Conservation (phyloP, 495 filamentous ascomycete genomes). For the Penicillium lividum region DNA sequence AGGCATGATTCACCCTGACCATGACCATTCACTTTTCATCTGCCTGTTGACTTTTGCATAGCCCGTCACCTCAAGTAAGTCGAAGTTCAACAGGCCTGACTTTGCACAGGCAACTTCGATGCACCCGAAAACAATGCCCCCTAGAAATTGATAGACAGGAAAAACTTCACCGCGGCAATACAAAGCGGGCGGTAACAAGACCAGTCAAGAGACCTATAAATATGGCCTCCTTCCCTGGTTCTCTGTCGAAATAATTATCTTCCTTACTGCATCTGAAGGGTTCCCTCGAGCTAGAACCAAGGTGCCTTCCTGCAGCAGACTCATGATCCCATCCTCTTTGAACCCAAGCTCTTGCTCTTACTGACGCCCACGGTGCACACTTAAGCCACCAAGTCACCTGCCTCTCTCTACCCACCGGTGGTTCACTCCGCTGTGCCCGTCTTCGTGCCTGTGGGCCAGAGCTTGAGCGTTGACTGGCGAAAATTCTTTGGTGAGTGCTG, state of each 20-base stretch:
- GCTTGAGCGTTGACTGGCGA: no score
- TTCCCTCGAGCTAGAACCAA: not conserved
- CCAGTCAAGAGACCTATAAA: not conserved
- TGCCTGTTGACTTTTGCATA: no score
- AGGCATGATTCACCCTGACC: no score
- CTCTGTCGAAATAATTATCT: slow-evolving; percentile 1
- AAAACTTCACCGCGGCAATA: not conserved
- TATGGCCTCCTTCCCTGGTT: slow-evolving; percentile 2
- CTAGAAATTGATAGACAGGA: not conserved
- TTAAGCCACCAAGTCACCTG: no score
- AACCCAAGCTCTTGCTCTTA: no score
- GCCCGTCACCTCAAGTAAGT: not conserved
- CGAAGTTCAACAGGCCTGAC: not conserved
- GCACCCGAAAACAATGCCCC: not conserved
- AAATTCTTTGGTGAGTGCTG: no score
- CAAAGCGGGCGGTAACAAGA: not conserved
- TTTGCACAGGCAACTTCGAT: slow-evolving; percentile 3
- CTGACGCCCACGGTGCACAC: no score
- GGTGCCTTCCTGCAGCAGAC: slow-evolving; percentile 1
- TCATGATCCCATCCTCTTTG: not conserved
- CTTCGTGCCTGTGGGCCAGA: no score
- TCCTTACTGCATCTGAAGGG: not conserved
- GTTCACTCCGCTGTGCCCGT: no score
- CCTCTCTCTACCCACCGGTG: no score
- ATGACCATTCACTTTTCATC: no score